phyloP scores from a whole-genome alignment of 352 stramenopile genomes.

The Phytophthora hibernalis region DNA sequence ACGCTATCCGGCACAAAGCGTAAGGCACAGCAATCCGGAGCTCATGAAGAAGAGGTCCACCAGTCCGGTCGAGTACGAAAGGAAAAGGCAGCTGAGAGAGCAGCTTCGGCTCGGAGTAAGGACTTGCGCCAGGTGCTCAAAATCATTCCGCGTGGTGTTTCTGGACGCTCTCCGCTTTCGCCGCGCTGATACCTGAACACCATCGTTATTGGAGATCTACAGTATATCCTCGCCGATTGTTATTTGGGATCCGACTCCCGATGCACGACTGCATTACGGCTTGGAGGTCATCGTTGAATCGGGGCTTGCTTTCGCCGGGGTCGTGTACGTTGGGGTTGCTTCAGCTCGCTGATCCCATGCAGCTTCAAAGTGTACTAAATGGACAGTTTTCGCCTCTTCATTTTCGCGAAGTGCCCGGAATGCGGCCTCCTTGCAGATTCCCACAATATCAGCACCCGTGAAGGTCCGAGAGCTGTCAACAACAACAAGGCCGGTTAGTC shows the following conservation, averaged over 20 bases:
- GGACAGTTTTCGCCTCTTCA: conserved; percentile 46
- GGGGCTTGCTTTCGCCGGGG: conserved; percentile 11
- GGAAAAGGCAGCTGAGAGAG: conserved; percentile 20
- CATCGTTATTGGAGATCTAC: conserved; percentile 5
- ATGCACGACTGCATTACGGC: not conserved
- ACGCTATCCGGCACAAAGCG: conserved; percentile 22
- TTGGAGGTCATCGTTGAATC: conserved; percentile 1
- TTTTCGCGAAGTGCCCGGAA: conserved; percentile 78
- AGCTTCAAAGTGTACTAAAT: conserved; percentile 51
- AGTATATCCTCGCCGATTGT: conserved; percentile 4
- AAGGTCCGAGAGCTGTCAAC: conserved; percentile 41
- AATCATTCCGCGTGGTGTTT: conserved; percentile 32
- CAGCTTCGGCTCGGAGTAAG: conserved; percentile 33
- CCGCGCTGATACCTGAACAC: conserved; percentile 15
- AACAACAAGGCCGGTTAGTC: conserved; percentile 16
- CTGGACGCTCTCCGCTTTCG: conserved; percentile 26
- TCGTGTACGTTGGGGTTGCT: conserved; percentile 21
- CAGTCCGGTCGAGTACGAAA: conserved; percentile 19
- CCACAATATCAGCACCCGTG: conserved; percentile 71
- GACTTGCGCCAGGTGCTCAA: conserved; percentile 43
- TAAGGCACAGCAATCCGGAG: conserved; percentile 17
- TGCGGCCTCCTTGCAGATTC: conserved; percentile 82
- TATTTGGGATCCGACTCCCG: not conserved
- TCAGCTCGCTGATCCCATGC: conserved; percentile 54
- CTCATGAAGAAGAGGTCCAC: conserved; percentile 4